phyloP scores from a whole-genome alignment of 495 filamentous ascomycete genomes.

The Annulohypoxylon maeteangense region DNA sequence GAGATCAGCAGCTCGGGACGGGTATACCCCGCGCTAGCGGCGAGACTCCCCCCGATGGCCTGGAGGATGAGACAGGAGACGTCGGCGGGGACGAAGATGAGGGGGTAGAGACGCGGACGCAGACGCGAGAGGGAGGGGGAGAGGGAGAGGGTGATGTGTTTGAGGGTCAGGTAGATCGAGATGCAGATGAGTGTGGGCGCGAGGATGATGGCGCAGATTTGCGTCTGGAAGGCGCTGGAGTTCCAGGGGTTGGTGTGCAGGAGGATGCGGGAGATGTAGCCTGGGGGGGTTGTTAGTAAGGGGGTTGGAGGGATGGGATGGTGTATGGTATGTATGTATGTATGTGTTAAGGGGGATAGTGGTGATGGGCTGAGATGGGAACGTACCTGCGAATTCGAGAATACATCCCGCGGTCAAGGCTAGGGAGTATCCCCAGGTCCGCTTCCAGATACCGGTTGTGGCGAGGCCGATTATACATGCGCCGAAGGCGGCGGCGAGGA shows the following conservation, averaged over 20 bases:
- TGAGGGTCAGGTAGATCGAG: conserved; percentile 74
- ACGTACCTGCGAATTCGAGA: conserved; percentile 53
- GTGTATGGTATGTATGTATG: no score
- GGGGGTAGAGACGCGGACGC: conserved; percentile 69
- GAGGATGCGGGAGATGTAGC: conserved; percentile 70
- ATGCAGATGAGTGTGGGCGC: conserved; percentile 73
- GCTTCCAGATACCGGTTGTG: conserved; percentile 64
- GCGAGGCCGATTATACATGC: conserved; percentile 60
- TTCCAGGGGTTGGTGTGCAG: conserved; percentile 71
- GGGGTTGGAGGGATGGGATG: no score
- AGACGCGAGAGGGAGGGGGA: conserved; percentile 65
- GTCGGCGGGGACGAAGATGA: conserved; percentile 72
- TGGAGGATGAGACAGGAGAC: conserved; percentile 71
- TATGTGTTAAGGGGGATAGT: not conserved
- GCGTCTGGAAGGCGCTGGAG: conserved; percentile 68
- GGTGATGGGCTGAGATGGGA: not conserved
- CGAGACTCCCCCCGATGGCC: conserved; percentile 71
- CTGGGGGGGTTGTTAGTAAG: conserved; percentile 33
- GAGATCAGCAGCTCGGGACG: conserved; percentile 48
- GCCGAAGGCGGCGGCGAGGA: conserved; percentile 68
- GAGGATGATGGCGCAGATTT: conserved; percentile 74
- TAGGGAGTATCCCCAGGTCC: conserved; percentile 69
- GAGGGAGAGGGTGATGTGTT: conserved; percentile 68
- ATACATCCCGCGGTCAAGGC: conserved; percentile 62
- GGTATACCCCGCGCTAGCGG: conserved; percentile 59